A percentile compares a stretch with the other conserved stretches of the same genome.
phyloP scores from a whole-genome alignment of 2,329 filamentous ascomycete genomes.

The Phyllosticta citribraziliensis region DNA sequence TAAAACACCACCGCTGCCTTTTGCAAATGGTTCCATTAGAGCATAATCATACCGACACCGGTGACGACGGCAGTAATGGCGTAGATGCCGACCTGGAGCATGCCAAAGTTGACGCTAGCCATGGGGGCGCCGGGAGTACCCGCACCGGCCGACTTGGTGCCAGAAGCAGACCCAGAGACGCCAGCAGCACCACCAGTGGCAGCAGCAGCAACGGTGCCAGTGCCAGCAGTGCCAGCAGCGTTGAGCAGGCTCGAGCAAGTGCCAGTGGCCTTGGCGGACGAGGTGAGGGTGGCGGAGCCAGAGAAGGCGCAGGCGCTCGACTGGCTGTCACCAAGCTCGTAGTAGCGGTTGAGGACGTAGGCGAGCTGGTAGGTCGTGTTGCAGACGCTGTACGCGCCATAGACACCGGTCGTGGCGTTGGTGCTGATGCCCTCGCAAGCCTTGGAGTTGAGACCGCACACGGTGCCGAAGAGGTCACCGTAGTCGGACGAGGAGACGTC shows the following conservation, averaged over 20 bases:
- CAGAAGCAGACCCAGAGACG: constrained; percentile 16
- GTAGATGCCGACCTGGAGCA: constrained; percentile 41
- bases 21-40: constrained; percentile 29
- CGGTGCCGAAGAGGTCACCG: constrained; percentile 60
- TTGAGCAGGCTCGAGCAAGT: constrained; percentile 51
- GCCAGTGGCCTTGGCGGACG: constrained; percentile 35
- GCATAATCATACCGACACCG: constrained; percentile 45
- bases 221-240: constrained; percentile 53
- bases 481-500: constrained; percentile 48
- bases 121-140: constrained; percentile 35
- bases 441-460: constrained; percentile 51
- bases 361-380: constrained; percentile 58
- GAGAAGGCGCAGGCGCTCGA: constrained; percentile 60
- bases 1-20: not conserved
- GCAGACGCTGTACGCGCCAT: constrained; percentile 75
- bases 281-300: constrained; percentile 51
- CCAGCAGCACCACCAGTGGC: constrained; percentile 31
- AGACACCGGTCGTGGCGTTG: constrained; percentile 58
- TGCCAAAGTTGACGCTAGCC: constrained; percentile 35
- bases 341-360: constrained; percentile 67
- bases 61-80: constrained; percentile 40
- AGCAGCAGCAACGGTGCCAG: constrained; percentile 43
- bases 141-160: constrained; percentile 18
- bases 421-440: constrained; percentile 59
- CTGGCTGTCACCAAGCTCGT: constrained; percentile 45